These are phyloP conservation scores for Inga oerstediana DNA, from an alignment of 306 rosid species.

Conservation along the genomic window DNA sequence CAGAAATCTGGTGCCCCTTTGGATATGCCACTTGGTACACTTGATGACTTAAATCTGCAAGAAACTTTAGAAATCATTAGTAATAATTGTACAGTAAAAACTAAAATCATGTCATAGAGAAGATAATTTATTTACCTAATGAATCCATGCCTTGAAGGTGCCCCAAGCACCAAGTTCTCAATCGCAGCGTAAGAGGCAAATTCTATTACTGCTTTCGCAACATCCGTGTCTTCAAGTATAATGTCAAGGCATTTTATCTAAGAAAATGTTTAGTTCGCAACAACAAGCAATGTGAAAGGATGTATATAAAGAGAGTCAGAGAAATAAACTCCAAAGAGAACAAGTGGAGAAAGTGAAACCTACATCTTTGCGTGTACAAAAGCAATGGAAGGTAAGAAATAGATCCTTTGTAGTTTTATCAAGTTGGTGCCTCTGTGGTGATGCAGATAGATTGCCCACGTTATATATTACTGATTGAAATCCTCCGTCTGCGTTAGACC, in stretches of 20 bases:
- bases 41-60: constrained; percentile 76
- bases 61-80: constrained; percentile 7
- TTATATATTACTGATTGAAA: constrained; percentile 59
- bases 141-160: constrained; percentile 78
- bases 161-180: constrained; percentile 76
- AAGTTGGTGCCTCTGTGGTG: constrained; percentile 58
- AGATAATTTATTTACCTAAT: constrained; percentile 57
- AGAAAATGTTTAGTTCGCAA: neutral
- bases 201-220: constrained; percentile 74
- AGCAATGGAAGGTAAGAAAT: constrained; percentile 83
- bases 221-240: constrained; percentile 77
- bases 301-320: neutral
- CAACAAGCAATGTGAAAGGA: neutral
- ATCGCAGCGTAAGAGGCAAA: constrained; percentile 80
- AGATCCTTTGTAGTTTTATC: constrained; percentile 59
- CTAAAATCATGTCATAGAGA: neutral
- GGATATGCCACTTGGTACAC: constrained; percentile 53
- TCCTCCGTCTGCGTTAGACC: constrained; percentile 50
- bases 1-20: constrained; percentile 90
- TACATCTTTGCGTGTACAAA: constrained; percentile 94
- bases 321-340: neutral
- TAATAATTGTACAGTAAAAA: neutral
- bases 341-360: constrained; percentile 26
- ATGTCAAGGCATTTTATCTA: constrained; percentile 90
- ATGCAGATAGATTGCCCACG: constrained; percentile 31